Conservation (phyloP, 768 basidiomycete species). For the Boletales sp. region DNA sequence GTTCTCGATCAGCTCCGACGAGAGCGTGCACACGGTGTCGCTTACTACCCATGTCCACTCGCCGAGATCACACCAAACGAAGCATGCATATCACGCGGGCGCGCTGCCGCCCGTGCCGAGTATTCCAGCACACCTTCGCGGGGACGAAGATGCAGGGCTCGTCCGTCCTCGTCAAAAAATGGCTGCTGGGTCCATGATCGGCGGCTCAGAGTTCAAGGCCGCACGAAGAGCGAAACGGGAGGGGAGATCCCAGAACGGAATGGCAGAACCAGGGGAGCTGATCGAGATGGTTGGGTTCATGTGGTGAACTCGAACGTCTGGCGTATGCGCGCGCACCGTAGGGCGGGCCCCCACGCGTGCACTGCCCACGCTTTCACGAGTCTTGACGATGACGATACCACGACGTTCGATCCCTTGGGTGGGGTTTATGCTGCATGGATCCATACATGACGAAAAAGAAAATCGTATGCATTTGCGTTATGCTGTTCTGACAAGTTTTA, state of each 20-base stretch:
- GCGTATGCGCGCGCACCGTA: no score
- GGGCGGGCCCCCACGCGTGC: no score
- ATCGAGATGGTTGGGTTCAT: slow-evolving; percentile 32
- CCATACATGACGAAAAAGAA: no score
- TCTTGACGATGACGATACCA: no score
- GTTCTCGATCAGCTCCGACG: slow-evolving; percentile 27
- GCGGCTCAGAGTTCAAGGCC: slow-evolving; percentile 28
- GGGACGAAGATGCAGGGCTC: slow-evolving; percentile 14
- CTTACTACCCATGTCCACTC: slow-evolving; percentile 19
- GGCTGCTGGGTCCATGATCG: slow-evolving; percentile 23
- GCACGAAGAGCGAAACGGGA: slow-evolving; percentile 26
- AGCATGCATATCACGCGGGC: slow-evolving; percentile 16
- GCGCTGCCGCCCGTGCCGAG: slow-evolving; percentile 25
- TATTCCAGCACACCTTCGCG: slow-evolving; percentile 14
- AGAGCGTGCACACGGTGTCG: slow-evolving; percentile 22
- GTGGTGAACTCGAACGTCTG: not conserved
- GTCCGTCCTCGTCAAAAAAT: slow-evolving; percentile 19
- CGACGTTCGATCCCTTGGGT: no score
- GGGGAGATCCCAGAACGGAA: slow-evolving; percentile 3
- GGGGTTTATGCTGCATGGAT: no score
- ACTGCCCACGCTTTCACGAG: no score
- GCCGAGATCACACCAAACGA: slow-evolving; percentile 9
- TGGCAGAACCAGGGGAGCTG: slow-evolving; percentile 15
- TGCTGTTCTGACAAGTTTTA: no score
- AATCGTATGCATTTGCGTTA: no score